Base-by-base conservation (phyloP, 2,329 filamentous ascomycete species). In the Venturia oleaginea region DNA sequence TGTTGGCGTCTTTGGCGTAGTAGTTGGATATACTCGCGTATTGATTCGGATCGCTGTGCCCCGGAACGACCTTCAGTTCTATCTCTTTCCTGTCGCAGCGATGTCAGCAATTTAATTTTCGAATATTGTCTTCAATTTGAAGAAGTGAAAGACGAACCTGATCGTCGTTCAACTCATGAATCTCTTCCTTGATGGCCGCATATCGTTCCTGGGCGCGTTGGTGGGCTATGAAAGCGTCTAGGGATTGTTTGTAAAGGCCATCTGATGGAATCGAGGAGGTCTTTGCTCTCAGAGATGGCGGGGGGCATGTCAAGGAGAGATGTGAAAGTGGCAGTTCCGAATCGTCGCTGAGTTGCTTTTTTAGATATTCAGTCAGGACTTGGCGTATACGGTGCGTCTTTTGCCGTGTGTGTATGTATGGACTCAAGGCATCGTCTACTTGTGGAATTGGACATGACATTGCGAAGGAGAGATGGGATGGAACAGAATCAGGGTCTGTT, bases 1-100 rank as follows among this genome's bases (percentile, higher is more conserved):
- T 77, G 74, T n/a, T 74, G 75, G 19, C 76, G 75, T 42, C 78
- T 77, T 65, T 80, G 77, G 46, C 75, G 78, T 27, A 81, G 73
- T 22, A 82, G 72, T 24, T 71, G 66, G 17, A 81, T 71, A 67
- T 82, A 81, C 46, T 73, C 70, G 59, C 42, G 61, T 10, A 38
- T 11, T 51, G 61, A 46, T 24, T 38, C 61, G 40, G 42, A 37
- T 46, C 55, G 40, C n/a, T 37, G 46, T 34, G 60, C 60, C n/a
- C 7, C 46, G 60, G 48, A 19, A 67, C 32, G 37, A 62, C 72
- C 64, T 72, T 70, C 55, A 72, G 72, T 43, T 73, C 68, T 4
- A 72, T 68, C 7, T 71, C 66, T 51, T 51, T 51, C 46, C 46
- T 51, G 13, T 13, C 13, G 22, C 22, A 4, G 13, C 2, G 4